Evolutionary conservation across 768 basidiomycete genomes (phyloP), one percentile per base, ranked within the genome.

Genomic region (Coprinellus micaceus): DNA sequence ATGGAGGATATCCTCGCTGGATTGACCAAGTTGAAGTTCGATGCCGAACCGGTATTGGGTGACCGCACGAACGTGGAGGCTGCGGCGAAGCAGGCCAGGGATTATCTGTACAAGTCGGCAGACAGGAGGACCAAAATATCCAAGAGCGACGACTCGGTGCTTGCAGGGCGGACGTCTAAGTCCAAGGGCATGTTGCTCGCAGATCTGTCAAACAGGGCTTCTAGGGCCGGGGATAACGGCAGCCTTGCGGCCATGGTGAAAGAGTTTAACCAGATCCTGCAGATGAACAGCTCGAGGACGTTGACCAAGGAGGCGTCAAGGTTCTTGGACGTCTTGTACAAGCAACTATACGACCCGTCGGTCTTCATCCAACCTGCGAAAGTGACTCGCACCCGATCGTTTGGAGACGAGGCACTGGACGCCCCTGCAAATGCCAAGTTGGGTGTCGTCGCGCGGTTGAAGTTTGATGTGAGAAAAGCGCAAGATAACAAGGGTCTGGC

Each of bases 341-440:
- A 86, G 67, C 88, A 87, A 63, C 77, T 91, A 43, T 81, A 79
- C 36, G 84, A 88, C 66, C 85, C 88, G 30, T 82, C 83, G 19
- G 80, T 82, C 37, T 82, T 80, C 61, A 67, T 80, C 51, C 69
- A 76, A 40, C 86, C 86, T 4, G 65, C 58, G 24, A 72, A 74
- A 50, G 63, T 69, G 36, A 71, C 70, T 56, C 68, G 74, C 63
- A 63, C 75, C 63, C 73, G 73, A 24, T 74, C 76, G 22, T 71
- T 75, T 59, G 70, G 73, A 53, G 74, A 77, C 11, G 71, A 68
- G 41, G 61, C 66, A 13, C 69, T 72, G 46, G 76, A 72, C 57
- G 78, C 80, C 46, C 79, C 80, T 13, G 64, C 79, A 21, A 75
- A 79, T 58, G 77, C 77, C 52, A 89, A 87, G 67, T 66, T 84